phyloP scores from a whole-genome alignment of 73 alveolate species.

The Uronychia binucleata region DNA sequence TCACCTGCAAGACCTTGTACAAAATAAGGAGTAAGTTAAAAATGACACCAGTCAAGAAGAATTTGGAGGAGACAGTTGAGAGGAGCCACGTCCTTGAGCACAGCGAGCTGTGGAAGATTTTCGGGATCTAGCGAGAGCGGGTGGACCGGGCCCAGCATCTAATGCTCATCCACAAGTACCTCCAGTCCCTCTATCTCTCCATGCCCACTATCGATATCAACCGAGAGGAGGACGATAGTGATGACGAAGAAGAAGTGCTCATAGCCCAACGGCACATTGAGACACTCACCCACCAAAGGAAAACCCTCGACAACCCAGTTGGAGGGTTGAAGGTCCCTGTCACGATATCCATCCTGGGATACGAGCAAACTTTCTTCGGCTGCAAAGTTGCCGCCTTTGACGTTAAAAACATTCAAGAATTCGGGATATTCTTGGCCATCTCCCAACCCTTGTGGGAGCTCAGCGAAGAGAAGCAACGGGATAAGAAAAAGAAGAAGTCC shows the following conservation, averaged over 20 bases:
- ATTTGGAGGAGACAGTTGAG: slow-evolving; percentile 31
- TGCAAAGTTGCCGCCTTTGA: slow-evolving; percentile 43
- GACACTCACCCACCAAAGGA: slow-evolving; percentile 18
- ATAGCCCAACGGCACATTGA: slow-evolving; percentile 26
- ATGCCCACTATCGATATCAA: slow-evolving; percentile 48
- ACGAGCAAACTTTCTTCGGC: slow-evolving; percentile 34
- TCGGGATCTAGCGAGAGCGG: slow-evolving; percentile 33
- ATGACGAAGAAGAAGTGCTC: slow-evolving; percentile 40
- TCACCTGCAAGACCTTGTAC: slow-evolving; percentile 51
- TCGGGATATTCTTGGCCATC: slow-evolving; percentile 43
- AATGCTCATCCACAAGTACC: slow-evolving; percentile 30
- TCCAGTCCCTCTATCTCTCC: slow-evolving; percentile 19
- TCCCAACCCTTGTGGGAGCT: slow-evolving; percentile 46
- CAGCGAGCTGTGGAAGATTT: slow-evolving; percentile 41
- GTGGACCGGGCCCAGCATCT: slow-evolving; percentile 39
- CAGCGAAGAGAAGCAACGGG: slow-evolving; percentile 30
- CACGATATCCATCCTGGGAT: slow-evolving; percentile 47
- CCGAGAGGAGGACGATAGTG: slow-evolving; percentile 38
- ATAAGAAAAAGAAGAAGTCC: slow-evolving; percentile 31
- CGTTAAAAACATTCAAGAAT: slow-evolving; percentile 23
- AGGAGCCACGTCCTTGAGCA: slow-evolving; percentile 15
- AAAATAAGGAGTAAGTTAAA: not conserved
- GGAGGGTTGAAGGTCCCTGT: slow-evolving; percentile 29
- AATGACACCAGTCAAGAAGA: slow-evolving; percentile 35
- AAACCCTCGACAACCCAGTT: slow-evolving; percentile 24